Base-by-base conservation (phyloP, 495 filamentous ascomycete genomes). In the Cudoniella acicularis region DNA sequence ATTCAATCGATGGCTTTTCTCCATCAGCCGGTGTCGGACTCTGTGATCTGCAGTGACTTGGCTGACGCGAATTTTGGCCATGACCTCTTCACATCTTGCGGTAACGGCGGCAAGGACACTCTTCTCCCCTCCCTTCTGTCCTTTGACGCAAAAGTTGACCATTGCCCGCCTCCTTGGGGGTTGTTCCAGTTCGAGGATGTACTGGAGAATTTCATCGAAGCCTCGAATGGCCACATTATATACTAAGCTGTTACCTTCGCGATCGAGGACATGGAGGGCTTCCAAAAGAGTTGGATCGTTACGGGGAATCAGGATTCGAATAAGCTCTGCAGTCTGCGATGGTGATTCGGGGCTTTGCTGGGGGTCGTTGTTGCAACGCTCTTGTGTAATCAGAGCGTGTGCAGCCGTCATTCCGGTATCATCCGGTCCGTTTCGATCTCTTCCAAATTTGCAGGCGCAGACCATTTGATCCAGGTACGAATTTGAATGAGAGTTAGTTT, bases 341-440 rank as follows among this genome's bases (percentile, higher is more conserved):
- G 59, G 24, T 0, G 42, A 61, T 23, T 65, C 63, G 9, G 41
- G 43, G 3, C 54, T 55, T 3, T 20, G 20, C 11, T 56, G 41
- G 10, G 17, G 27, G 21, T 58, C 58, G 25, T 56, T 45, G 30
- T 60, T 61, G 27, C 25, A 49, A 4, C 63, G 58, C 16, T 36
- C 27, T 17, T 52, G 51, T 9, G 63, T 59, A 16, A 65, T 41
- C 6, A 65, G 17, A 2, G 59, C 58, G 25, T 65, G 63, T 4
- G 59, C 58, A 6, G 63, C 53, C 6, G 63, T 65, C 50, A 53
- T 55, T 1, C 63, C 63, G 4, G 54, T 55, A 10, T 58, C 54
- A 41, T 65, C 63, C 11, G 63, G 63, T 1, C 43, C 63, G 52
- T 61, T 61, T 4, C 63, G 54, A 42, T 65, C 63, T 16, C 58